phyloP scores from a whole-genome alignment of 2,329 filamentous ascomycete species.

The Cladosporium oxysporum region DNA sequence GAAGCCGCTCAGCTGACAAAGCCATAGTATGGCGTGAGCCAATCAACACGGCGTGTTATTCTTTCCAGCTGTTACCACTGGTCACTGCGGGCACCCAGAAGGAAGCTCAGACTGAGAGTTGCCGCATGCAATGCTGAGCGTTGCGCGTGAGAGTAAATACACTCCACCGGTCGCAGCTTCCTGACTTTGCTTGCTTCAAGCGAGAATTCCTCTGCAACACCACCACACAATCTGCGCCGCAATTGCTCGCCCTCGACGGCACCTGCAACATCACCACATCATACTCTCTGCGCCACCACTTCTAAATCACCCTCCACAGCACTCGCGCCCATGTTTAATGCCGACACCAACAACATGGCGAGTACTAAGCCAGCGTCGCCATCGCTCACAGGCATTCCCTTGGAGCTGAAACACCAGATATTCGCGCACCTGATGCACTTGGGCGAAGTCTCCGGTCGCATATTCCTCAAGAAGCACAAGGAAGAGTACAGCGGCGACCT shows the following conservation, averaged over 20 bases:
- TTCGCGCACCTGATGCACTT: not conserved
- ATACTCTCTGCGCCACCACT: not conserved
- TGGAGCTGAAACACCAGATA: not conserved
- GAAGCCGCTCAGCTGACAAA: not conserved
- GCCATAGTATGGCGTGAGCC: not conserved
- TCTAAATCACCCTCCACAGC: not conserved
- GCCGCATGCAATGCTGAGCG: not conserved
- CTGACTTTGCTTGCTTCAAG: not conserved
- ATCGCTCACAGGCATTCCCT: not conserved
- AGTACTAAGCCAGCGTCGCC: not conserved
- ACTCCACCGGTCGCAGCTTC: not conserved
- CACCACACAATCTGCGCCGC: not conserved
- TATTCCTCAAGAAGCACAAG: not conserved
- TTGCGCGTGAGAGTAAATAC: not conserved
- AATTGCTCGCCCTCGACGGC: not conserved
- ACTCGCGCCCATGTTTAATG: not conserved
- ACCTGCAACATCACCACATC: not conserved
- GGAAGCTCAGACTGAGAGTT: not conserved
- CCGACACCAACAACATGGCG: not conserved
- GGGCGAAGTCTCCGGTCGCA: not conserved
- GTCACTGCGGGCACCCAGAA: not conserved
- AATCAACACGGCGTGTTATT: not conserved
- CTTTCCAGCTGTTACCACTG: not conserved
- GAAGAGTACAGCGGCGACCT: not conserved
- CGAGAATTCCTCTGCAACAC: not conserved